These are phyloP conservation scores for Coemansia aciculifera DNA, from an alignment of 192 early-diverging fungal species.

Conservation along the genomic window DNA sequence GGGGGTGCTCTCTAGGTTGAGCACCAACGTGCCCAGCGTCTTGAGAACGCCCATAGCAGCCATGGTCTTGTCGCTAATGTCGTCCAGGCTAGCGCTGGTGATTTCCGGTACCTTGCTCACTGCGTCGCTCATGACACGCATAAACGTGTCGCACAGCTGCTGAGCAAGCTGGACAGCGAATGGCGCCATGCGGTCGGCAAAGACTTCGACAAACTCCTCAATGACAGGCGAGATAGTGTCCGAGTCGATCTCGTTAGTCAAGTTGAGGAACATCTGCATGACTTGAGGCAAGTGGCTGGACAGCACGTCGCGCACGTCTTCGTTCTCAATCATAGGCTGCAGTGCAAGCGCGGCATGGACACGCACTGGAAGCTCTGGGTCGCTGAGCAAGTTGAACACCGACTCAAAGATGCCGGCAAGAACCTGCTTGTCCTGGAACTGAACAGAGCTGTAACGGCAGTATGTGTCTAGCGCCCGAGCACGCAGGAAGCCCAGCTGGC, in stretches of 20 bases:
- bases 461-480: conserved; percentile 66
- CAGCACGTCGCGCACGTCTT: conserved; percentile 70
- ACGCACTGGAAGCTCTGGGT: conserved; percentile 83
- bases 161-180: conserved; percentile 88
- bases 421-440: conserved; percentile 62
- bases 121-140: conserved; percentile 80
- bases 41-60: conserved; percentile 88
- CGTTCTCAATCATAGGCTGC: conserved; percentile 75
- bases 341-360: conserved; percentile 84
- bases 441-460: conserved; percentile 60
- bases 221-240: conserved; percentile 85
- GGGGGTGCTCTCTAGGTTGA: conserved; percentile 80
- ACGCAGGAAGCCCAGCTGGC: conserved; percentile 77
- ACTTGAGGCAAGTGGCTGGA: conserved; percentile 78
- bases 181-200: conserved; percentile 85
- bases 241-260: conserved; percentile 92
- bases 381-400: conserved; percentile 59
- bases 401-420: conserved; percentile 60
- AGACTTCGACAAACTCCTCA: conserved; percentile 89
- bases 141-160: conserved; percentile 84
- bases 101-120: conserved; percentile 48
- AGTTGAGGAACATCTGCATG: conserved; percentile 82
- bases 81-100: conserved; percentile 60
- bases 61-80: conserved; percentile 80
- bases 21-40: conserved; percentile 84